Percentiles rank a stretch among this genome's conserved stretches.
Evolutionary conservation across 176 grass and related monocot genomes (phyloP).

Genomic region (Musa itinerans): DNA sequence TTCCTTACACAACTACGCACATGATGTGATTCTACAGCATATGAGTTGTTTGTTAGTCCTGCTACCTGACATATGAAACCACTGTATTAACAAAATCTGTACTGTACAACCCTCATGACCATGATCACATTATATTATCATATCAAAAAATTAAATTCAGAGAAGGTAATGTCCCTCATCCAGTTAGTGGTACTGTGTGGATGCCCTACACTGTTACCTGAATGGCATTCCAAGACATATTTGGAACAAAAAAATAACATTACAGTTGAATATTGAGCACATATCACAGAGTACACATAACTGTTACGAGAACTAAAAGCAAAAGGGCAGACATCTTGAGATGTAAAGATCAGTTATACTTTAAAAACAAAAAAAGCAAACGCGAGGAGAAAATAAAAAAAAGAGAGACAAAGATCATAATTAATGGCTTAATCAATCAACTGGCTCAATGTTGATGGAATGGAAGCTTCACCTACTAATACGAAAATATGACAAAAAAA

Average conservation of each 20-base stretch:
- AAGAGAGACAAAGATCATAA: too few species aligned
- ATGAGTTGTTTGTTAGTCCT: conserved; percentile 91
- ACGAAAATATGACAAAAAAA: too few species aligned
- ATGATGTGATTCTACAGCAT: conserved; percentile 51
- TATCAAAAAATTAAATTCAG: neutral
- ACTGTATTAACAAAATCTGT: neutral
- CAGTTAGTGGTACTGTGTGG: too few species aligned
- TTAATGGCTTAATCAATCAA: too few species aligned
- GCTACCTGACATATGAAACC: conserved; percentile 41
- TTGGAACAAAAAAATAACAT: neutral
- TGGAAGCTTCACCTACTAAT: too few species aligned
- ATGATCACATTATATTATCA: neutral
- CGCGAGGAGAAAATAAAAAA: too few species aligned
- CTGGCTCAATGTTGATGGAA: too few species aligned
- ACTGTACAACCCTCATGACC: neutral
- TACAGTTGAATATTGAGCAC: neutral
- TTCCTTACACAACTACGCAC: conserved; percentile 72
- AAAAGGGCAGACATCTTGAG: too few species aligned
- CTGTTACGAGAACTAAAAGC: too few species aligned
- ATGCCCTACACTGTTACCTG: neutral
- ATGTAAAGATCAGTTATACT: too few species aligned
- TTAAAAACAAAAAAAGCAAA: too few species aligned
- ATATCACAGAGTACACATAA: neutral
- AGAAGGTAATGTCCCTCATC: too few species aligned
- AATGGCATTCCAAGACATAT: neutral